These are phyloP conservation scores for Mycosarcoma maydis DNA, from an alignment of 1,284 basidiomycete species.

Conservation along the genomic window DNA sequence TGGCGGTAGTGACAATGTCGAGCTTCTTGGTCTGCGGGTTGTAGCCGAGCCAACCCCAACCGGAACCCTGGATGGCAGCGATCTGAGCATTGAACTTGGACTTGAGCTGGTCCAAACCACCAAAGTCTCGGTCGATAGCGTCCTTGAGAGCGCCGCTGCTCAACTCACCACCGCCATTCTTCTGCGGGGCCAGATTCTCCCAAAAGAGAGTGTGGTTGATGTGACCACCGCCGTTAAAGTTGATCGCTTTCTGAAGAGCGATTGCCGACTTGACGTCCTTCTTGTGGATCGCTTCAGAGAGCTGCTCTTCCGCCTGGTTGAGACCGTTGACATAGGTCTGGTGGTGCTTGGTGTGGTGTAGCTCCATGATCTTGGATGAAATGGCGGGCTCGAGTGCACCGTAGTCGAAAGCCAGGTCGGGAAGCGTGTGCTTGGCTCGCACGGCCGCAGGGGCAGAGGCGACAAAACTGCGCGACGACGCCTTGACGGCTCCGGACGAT, in stretches of 20 bases:
- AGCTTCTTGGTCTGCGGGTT: conserved; percentile 56
- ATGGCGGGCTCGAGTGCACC: conserved; percentile 65
- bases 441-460: no score
- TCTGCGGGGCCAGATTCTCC: conserved; percentile 62
- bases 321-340: conserved; percentile 66
- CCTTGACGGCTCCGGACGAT: conserved; percentile 23
- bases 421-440: conserved; percentile 66
- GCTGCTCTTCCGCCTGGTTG: conserved; percentile 62
- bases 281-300: conserved; percentile 54
- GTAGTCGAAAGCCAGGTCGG: conserved; percentile 64
- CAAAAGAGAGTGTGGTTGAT: conserved; percentile 67
- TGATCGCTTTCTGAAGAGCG: conserved; percentile 59
- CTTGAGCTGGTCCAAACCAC: conserved; percentile 61
- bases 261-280: conserved; percentile 57
- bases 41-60: conserved; percentile 66
- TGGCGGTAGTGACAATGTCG: conserved; percentile 63
- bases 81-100: conserved; percentile 56
- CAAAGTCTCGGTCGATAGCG: conserved; percentile 65
- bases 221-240: conserved; percentile 67
- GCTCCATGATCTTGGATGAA: conserved; percentile 65
- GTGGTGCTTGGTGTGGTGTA: conserved; percentile 66
- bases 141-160: conserved; percentile 53
- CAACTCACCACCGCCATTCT: conserved; percentile 63
- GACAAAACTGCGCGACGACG: conserved; percentile 14
- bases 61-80: conserved; percentile 63